phyloP scores from a whole-genome alignment of 495 filamentous ascomycete species.

The Penicillium fimorum region DNA sequence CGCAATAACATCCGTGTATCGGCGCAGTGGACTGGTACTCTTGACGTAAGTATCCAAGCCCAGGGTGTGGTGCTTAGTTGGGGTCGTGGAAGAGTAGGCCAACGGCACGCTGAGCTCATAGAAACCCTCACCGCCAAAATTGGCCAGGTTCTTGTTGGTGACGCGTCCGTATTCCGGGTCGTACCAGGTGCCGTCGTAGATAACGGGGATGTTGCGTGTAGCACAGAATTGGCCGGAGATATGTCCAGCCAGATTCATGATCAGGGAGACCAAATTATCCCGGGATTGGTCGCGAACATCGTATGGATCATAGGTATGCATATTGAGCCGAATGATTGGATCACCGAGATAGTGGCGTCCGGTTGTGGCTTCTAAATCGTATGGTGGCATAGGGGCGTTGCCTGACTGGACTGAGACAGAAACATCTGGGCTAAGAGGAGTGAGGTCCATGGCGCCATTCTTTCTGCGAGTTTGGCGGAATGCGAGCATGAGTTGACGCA shows the following conservation, averaged over 20 bases:
- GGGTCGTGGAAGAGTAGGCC: constrained; percentile 47
- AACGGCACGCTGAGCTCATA: constrained; percentile 44
- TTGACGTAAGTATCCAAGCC: constrained; percentile 73
- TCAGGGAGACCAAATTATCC: constrained; percentile 50
- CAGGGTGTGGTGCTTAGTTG: constrained; percentile 57
- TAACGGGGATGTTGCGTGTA: constrained; percentile 71
- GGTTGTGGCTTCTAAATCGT: constrained; percentile 27
- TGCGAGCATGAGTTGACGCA: constrained; percentile 42
- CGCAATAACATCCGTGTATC: constrained; percentile 77
- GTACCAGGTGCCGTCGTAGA: constrained; percentile 69
- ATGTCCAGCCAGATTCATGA: constrained; percentile 80
- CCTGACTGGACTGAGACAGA: constrained; percentile 36
- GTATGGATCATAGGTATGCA: constrained; percentile 33
- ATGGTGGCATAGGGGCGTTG: constrained; percentile 22
- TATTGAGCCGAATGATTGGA: constrained; percentile 49
- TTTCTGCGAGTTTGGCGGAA: constrained; percentile 39
- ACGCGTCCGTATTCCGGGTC: constrained; percentile 52
- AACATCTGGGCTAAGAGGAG: constrained; percentile 14
- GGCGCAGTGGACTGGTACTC: constrained; percentile 80
- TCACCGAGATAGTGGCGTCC: constrained; percentile 49
- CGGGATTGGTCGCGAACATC: constrained; percentile 41
- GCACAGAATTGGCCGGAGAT: constrained; percentile 71
- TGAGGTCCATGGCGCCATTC: constrained; percentile 43
- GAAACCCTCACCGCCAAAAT: constrained; percentile 34
- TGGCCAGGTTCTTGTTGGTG: constrained; percentile 35